Evolutionary conservation across 257 asterid genomes (phyloP).

Genomic region (Lithospermum erythrorhizon): DNA sequence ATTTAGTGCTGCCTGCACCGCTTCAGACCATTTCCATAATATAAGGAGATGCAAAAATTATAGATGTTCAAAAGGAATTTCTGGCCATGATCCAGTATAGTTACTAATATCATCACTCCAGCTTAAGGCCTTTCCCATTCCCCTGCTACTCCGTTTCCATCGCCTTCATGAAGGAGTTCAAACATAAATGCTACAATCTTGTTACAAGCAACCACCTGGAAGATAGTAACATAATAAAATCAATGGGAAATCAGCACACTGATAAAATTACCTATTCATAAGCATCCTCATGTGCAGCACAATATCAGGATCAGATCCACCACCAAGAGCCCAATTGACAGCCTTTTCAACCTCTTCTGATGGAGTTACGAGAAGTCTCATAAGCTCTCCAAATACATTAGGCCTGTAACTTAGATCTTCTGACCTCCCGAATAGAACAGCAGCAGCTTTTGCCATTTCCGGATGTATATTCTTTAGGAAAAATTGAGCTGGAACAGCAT

Average conservation of each 20-base stretch:
- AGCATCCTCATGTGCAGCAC: slow-evolving; percentile 97
- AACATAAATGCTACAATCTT: not conserved
- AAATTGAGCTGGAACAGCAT: slow-evolving; percentile 93
- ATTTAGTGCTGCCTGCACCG: slow-evolving; percentile 56
- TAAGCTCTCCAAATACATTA: slow-evolving; percentile 92
- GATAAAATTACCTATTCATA: slow-evolving; percentile 63
- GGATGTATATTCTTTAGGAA: slow-evolving; percentile 73
- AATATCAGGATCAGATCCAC: slow-evolving; percentile 73
- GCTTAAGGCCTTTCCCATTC: too few relatives aligned
- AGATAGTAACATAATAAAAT: not conserved
- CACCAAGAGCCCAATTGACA: slow-evolving; percentile 62
- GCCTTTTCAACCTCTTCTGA: slow-evolving; percentile 56
- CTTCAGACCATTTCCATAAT: slow-evolving; percentile 47
- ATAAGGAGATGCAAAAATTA: slow-evolving; percentile 3
- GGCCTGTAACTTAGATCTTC: slow-evolving; percentile 64
- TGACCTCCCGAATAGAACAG: slow-evolving; percentile 64
- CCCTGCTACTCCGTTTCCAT: too few relatives aligned
- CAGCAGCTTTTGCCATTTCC: slow-evolving; percentile 73
- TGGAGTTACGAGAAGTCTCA: slow-evolving; percentile 79
- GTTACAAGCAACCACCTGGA: not conserved
- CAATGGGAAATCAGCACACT: not conserved
- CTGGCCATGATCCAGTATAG: too few relatives aligned
- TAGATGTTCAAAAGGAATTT: not conserved
- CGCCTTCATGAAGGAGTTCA: too few relatives aligned
- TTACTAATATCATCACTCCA: too few relatives aligned